Evolutionary conservation across 768 basidiomycete genomes (phyloP), one percentile per base, ranked within the genome.

Genomic region (Amanita pseudoporphyria): DNA sequence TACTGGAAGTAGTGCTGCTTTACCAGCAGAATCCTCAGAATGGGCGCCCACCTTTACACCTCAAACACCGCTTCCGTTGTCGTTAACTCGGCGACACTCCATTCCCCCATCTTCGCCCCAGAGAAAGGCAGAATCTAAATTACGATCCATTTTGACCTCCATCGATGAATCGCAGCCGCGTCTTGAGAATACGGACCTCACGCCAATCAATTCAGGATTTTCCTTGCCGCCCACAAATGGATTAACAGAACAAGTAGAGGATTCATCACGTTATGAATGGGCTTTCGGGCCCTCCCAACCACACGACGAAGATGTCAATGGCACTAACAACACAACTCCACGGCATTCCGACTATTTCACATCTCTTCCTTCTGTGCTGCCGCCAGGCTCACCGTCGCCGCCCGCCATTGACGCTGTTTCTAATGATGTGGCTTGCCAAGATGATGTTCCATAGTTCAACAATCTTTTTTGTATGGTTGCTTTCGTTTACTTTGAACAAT

Each of bases 111-210:
- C 49, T 3, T 42, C 42, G 57, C 55, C 66, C 65, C 30, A 47
- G 64, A 22, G 80, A 54, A 84, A 80, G 64, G 69, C 76, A 3
- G 74, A 78, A 52, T 79, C 82, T 30, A 87, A 85, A 61, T 72
- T 88, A 38, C 81, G 83, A 41, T 81, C 71, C 51, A 77, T 84
- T n/a, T 68, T 89, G n/a, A 64, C 83, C 26, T 74, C 79, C 18
- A 81, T 89, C 48, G 82, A 86, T 53, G 87, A 89, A 64, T 62
- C 64, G 26, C 76, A 68, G 49, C 53, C 69, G 47, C 67, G 63
- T 16, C 59, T 64, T 52, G 54, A 66, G 39, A 64, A 53, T 44
- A 55, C 55, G 32, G 56, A 55, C 42, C 54, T 52, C 21, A 57
- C 49, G 36, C 48, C 54, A 9, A 45, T 49, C 13, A 59, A 49